Evolutionary conservation across 768 basidiomycete species (phyloP), one percentile per base, ranked within the genome.

Genomic region (Baorangia bicolor): DNA sequence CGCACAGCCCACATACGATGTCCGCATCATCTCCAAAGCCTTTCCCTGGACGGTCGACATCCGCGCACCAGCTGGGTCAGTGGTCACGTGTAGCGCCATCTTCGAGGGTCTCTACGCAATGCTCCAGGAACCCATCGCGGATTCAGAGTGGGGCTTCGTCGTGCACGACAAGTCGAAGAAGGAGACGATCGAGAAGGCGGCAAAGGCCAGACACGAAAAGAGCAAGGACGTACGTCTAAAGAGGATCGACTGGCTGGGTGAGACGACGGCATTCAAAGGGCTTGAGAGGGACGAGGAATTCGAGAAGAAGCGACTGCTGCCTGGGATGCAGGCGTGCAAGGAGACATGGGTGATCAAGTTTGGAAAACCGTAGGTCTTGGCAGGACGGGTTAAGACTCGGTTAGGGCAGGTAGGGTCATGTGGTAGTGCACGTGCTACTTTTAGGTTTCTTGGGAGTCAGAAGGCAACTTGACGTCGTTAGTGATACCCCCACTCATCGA

Each of bases 11-110:
- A 60, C 67, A 9, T 1, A 56, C 1, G 61, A 70, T 4, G 58
- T 87, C 55, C 81, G 81, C 12, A 74, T 89, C 43, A 73, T 87
- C 56, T 86, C 79, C 16, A 81, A 80, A 51, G 68, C 77, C 4
- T 87, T 88, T 67, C 87, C 87, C 0, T 88, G 87, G 87, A 63
- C 77, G 5, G 77, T 87, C 60, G 81, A 86, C 20, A 79, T 89
- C 56, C 72, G 73, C 21, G 72, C 71, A 18, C 66, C 68, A 0
- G 33, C 58, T 0, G 66, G 69, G 5, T 61, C 71, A 3, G 31
- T 62, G 20, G 55, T 78, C 43, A 83, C 83, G 2, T 84, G 82
- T 56, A 74, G 77, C 45, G 74, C 75, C 20, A 70, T 89, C 5
- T 86, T 86, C 75, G 78, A 81, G 30, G 81, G 76, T 4, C 37